phyloP scores from a whole-genome alignment of 768 basidiomycete genomes.

The Boletus insuetus region DNA sequence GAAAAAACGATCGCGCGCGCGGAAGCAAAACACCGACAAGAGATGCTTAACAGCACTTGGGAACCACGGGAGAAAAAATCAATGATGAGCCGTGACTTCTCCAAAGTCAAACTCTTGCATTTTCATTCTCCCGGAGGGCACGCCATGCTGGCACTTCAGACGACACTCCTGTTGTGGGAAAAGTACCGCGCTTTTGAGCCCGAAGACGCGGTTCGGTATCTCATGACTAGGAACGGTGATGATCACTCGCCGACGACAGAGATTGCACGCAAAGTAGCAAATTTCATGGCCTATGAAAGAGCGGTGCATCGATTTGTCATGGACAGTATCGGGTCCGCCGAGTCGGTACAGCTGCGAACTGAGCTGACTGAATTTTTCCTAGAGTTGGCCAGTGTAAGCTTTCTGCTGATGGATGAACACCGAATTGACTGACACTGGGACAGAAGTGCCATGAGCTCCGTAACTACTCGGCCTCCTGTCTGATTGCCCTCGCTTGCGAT shows the following conservation, averaged over 20 bases:
- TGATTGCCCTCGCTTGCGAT: slow-evolving; percentile 43
- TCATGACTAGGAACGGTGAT: slow-evolving; percentile 34
- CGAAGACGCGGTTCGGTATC: slow-evolving; percentile 40
- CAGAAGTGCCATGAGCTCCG: slow-evolving; percentile 45
- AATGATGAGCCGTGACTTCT: slow-evolving; percentile 29
- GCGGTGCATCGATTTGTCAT: slow-evolving; percentile 43
- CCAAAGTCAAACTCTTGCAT: slow-evolving; percentile 27
- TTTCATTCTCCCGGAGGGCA: slow-evolving; percentile 38
- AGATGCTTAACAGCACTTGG: slow-evolving; percentile 22
- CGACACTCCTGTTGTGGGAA: slow-evolving; percentile 39
- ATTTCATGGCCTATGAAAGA: slow-evolving; percentile 36
- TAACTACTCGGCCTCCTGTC: slow-evolving; percentile 44
- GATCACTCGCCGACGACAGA: slow-evolving; percentile 26
- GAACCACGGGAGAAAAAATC: slow-evolving; percentile 27
- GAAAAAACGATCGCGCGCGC: slow-evolving; percentile 27
- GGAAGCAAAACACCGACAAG: slow-evolving; percentile 15
- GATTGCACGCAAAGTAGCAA: slow-evolving; percentile 26
- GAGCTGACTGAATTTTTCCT: slow-evolving; percentile 42
- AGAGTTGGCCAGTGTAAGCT: slow-evolving; percentile 41
- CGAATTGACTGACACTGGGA: background rate
- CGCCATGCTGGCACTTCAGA: slow-evolving; percentile 45
- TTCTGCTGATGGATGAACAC: background rate
- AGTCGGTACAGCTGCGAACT: slow-evolving; percentile 18
- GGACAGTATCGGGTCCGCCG: slow-evolving; percentile 31
- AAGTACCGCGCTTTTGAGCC: slow-evolving; percentile 41